These are phyloP conservation scores for Sonneratia caseolaris DNA, from an alignment of 345 rosid genomes.

Conservation along the genomic window DNA sequence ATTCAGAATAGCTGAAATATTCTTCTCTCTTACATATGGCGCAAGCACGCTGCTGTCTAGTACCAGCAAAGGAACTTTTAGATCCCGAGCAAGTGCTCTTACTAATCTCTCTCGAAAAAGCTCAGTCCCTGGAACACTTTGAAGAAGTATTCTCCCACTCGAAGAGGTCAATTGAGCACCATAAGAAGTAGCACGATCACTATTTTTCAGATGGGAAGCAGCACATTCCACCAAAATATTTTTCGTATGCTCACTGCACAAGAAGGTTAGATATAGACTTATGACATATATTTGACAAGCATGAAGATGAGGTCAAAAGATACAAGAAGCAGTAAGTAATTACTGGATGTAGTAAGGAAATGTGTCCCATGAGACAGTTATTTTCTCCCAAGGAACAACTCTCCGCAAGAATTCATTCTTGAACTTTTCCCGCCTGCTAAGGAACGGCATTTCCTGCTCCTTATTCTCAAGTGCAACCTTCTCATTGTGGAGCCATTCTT, in stretches of 20 bases:
- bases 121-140: constrained; percentile 91
- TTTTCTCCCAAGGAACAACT: constrained; percentile 84
- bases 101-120: constrained; percentile 90
- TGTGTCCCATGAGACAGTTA: constrained; percentile 81
- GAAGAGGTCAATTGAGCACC: constrained; percentile 81
- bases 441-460: constrained; percentile 71
- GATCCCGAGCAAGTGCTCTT: constrained; percentile 78
- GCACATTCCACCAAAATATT: constrained; percentile 77
- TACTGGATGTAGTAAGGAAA: constrained; percentile 93
- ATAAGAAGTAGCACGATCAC: constrained; percentile 36
- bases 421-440: constrained; percentile 65
- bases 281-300: constrained; percentile 2
- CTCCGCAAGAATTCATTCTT: constrained; percentile 69
- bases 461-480: constrained; percentile 60
- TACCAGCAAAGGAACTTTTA: constrained; percentile 72
- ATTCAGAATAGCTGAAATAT: background rate
- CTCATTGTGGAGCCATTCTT: constrained; percentile 85
- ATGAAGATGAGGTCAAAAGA: constrained; percentile 9
- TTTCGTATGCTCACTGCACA: constrained; percentile 60
- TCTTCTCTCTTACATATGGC: constrained; percentile 67
- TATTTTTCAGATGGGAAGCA: constrained; percentile 71
- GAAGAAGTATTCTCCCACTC: constrained; percentile 84
- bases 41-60: constrained; percentile 90
- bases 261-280: constrained; percentile 3
- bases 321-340: constrained; percentile 16